phyloP scores from a whole-genome alignment of 306 rosid species.

The Rosa lucieae region DNA sequence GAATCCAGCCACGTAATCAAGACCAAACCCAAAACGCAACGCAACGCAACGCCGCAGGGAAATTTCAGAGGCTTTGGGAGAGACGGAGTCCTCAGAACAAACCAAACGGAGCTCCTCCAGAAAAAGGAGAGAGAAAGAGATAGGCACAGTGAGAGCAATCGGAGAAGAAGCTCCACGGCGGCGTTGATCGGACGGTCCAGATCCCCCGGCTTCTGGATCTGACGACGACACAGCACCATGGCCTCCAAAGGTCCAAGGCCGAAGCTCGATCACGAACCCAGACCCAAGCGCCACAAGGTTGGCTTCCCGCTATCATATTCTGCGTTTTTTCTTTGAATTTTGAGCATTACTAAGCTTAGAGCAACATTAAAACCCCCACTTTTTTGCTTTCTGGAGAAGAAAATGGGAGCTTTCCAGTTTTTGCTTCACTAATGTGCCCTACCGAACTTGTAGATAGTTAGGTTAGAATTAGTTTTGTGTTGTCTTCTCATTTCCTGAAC shows the following conservation, averaged over 20 bases:
- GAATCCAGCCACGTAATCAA: conserved; percentile 10
- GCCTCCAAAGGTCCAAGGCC: conserved; percentile 93
- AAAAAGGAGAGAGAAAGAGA: background rate
- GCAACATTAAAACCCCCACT: background rate
- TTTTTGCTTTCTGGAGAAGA: background rate
- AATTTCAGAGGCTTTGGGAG: background rate
- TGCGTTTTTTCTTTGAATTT: background rate
- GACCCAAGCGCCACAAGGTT: conserved; percentile 89
- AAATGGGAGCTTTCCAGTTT: background rate
- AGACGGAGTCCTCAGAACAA: background rate
- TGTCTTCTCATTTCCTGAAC: background rate
- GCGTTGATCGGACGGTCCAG: conserved; percentile 19
- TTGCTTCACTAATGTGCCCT: background rate
- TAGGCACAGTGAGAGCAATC: background rate
- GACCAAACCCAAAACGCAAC: background rate
- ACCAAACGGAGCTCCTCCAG: background rate
- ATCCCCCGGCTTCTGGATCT: conserved; percentile 20
- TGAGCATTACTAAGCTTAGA: background rate
- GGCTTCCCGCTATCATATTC: conserved; percentile 14
- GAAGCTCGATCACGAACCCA: conserved; percentile 73
- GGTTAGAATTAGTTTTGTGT: background rate
- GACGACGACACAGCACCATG: conserved; percentile 39
- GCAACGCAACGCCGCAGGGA: background rate
- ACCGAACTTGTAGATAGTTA: background rate
- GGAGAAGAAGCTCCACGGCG: conserved; percentile 1